Conservation (phyloP, 2,329 filamentous ascomycete species). For the Pestalotiopsis sp. region DNA sequence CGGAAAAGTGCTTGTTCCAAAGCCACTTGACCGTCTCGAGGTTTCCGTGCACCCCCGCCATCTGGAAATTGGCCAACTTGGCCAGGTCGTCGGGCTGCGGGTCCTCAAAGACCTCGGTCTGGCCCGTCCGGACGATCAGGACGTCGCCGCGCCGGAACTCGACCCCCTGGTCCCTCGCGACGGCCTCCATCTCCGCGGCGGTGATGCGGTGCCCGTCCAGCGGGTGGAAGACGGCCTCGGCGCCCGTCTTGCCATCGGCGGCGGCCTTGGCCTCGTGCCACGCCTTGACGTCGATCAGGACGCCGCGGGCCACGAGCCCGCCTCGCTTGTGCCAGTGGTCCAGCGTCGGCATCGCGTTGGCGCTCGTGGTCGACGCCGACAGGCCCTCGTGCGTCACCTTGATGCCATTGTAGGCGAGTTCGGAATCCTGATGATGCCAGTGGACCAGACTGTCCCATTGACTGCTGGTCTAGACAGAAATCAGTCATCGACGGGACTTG, state of each 20-base stretch:
- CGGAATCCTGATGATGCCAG: constrained; percentile 46
- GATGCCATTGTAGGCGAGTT: constrained; percentile 53
- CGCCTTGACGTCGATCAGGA: constrained; percentile 57
- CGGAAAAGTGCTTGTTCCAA: constrained; percentile 70
- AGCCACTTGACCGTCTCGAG: constrained; percentile 65
- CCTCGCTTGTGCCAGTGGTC: constrained; percentile 56
- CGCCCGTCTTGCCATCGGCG: constrained; percentile 44
- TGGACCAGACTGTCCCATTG: constrained; percentile 61
- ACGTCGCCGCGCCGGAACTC: constrained; percentile 70
- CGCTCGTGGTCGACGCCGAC: constrained; percentile 28
- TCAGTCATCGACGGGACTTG: neutral
- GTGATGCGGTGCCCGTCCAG: constrained; percentile 57
- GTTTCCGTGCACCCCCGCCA: constrained; percentile 46
- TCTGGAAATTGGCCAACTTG: constrained; percentile 31
- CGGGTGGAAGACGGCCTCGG: constrained; percentile 51
- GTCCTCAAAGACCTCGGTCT: constrained; percentile 59
- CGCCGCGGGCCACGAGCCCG: constrained; percentile 56
- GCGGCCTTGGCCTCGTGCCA: constrained; percentile 42
- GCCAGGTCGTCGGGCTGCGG: constrained; percentile 39
- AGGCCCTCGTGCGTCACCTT: constrained; percentile 39
- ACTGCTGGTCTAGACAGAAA: constrained; percentile 33
- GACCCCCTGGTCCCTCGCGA: constrained; percentile 62
- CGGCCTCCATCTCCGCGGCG: constrained; percentile 56
- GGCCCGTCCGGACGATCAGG: constrained; percentile 66
- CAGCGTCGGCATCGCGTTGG: constrained; percentile 40